Base-by-base conservation (phyloP, 805 yeast species). In the Peterozyma xylosa region DNA sequence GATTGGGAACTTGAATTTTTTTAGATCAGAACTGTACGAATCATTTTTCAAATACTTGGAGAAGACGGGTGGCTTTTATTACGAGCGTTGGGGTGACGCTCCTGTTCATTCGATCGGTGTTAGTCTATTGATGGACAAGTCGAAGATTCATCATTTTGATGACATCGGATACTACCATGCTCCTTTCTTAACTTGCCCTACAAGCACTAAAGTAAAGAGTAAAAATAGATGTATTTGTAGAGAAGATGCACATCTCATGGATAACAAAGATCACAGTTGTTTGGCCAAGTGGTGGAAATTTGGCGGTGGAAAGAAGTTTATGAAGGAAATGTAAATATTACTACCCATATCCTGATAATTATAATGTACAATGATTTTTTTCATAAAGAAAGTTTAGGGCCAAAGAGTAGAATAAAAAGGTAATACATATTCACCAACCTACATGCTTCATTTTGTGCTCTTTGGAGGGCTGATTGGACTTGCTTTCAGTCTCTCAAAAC, bases 21-120 rank as follows among this genome's bases (percentile, higher is more conserved):
- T 80, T 69, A 70, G 90, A 58, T 68, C 81, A 33, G 74, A 82
- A 37, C 74, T 73, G 30, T 86, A 86, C 60, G 56, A 64, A 37
- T 69, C 67, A 43, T 85, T 71, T 58, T 86, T 86, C 57, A 73
- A 82, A 27, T 67, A 66, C 58, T 68, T 86, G 49, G 87, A 86
- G 59, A 53, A 69, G 30, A 68, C 76, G 15, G 90, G 88, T 39
- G 93, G 93, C 4, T 86, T 86, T 57, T 83, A 83, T 59, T 82
- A 84, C 45, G 96, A 88, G 62, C 66, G 96, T 46, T 89, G 96
- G 96, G 96, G 96, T 13, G 96, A 89, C 64, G 96, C 96, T 0
- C 96, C 96, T 0, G 86, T 88, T 13, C 96, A 88, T 59, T 70
- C 91, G 0, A 67, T 87, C 29, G 95, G 79, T 1, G 80, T 76